A percentile compares a stretch with the other conserved stretches of the same genome.
Evolutionary conservation across 208 protist genomes (phyloP).

Genomic region (Strigomonas culicis): DNA sequence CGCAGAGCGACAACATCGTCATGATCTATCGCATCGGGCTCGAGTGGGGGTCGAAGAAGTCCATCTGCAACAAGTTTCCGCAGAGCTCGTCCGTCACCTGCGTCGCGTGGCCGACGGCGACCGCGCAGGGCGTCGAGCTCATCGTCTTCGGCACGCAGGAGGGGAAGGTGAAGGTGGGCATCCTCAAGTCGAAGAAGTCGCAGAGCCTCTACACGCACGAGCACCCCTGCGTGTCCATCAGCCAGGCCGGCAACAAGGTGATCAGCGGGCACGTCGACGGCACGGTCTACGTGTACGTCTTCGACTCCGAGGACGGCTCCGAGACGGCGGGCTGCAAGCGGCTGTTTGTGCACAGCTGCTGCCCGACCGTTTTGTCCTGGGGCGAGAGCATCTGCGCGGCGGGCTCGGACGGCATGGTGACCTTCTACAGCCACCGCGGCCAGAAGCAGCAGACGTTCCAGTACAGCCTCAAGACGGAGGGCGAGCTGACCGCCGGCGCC

Average conservation of each 20-base stretch:
- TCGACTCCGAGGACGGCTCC: conserved; percentile 75
- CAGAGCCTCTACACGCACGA: conserved; percentile 92
- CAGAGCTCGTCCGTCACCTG: conserved; percentile 88
- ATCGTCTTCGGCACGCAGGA: conserved; percentile 94
- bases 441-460: conserved; percentile 86
- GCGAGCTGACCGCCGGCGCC: conserved; percentile 87
- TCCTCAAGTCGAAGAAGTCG: conserved; percentile 93
- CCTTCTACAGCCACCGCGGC: conserved; percentile 93
- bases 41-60: conserved; percentile 97
- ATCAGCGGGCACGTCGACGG: conserved; percentile 93
- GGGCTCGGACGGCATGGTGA: conserved; percentile 86
- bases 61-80: conserved; percentile 97
- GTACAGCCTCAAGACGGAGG: conserved; percentile 79
- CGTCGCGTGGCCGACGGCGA: conserved; percentile 89
- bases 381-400: conserved; percentile 91
- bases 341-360: conserved; percentile 84
- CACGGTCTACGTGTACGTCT: conserved; percentile 80
- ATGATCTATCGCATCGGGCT: conserved; percentile 96
- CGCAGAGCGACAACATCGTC: conserved; percentile 96
- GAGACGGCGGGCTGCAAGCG: conserved; percentile 69
- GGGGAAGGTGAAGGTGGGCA: conserved; percentile 93
- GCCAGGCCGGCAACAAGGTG: conserved; percentile 62
- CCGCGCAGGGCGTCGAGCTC: conserved; percentile 89
- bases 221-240: conserved; percentile 85
- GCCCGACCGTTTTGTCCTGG: conserved; percentile 91